Evolutionary conservation across 1,139 yeast genomes (phyloP).

Genomic region (Candida albicans): DNA sequence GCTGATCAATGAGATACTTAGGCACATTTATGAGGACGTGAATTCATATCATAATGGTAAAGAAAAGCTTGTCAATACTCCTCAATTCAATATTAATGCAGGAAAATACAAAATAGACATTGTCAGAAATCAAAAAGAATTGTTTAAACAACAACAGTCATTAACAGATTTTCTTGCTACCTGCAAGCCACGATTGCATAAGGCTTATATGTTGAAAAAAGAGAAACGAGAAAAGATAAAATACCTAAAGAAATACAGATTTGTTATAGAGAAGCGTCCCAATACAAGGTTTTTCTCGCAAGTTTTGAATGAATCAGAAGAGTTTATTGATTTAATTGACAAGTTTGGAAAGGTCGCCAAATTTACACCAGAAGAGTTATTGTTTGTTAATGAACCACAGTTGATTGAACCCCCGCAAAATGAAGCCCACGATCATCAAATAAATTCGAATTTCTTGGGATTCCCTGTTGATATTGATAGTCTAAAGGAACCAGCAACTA

Average conservation of each 20-base stretch:
- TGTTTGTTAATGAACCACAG: not conserved
- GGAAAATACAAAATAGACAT: not conserved
- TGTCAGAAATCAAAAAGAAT: not conserved
- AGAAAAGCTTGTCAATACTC: not conserved
- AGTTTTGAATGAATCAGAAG: constrained; percentile 16
- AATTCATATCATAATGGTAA: not conserved
- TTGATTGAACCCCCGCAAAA: not conserved
- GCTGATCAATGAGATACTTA: not conserved
- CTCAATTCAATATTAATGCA: not conserved
- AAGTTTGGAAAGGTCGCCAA: constrained; percentile 22
- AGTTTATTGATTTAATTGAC: constrained; percentile 14
- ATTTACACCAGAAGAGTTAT: constrained; percentile 2
- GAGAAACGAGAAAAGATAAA: not conserved
- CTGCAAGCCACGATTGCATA: not conserved
- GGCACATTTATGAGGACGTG: not conserved
- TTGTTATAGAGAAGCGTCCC: constrained; percentile 19
- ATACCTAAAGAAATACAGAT: constrained; percentile 12
- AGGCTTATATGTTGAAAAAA: not conserved
- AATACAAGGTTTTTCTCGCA: constrained; percentile 17
- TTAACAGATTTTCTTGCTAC: not conserved
- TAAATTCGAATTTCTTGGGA: constrained; percentile 1
- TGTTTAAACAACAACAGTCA: not conserved
- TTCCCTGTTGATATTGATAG: constrained; percentile 1
- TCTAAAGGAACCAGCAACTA: not conserved
- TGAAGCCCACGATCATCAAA: not conserved